Conservation (phyloP, 169 alveolate genomes). For the Plasmodium knowlesi region DNA sequence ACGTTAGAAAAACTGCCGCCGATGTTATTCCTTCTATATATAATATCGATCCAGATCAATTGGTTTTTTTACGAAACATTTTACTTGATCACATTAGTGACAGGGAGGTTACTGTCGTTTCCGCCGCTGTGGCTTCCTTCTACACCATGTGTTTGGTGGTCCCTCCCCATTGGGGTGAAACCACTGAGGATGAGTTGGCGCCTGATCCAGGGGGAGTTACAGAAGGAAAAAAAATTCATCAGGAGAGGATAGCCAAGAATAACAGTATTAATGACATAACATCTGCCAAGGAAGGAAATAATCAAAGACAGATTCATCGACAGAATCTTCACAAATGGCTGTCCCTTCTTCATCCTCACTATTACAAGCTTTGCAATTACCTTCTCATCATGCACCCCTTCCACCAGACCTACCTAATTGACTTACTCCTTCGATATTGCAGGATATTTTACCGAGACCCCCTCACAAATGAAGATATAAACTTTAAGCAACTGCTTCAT, state of each 20-base stretch:
- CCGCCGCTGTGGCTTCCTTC: conserved; percentile 81
- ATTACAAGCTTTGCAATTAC: conserved; percentile 51
- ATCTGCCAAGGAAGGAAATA: neutral
- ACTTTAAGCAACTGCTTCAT: neutral
- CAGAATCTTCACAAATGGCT: conserved; percentile 26
- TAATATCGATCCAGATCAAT: conserved; percentile 78
- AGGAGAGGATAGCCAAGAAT: neutral
- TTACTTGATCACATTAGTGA: conserved; percentile 76
- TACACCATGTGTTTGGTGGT: conserved; percentile 23
- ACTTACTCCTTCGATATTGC: conserved; percentile 20
- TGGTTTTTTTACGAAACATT: conserved; percentile 41
- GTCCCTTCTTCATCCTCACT: conserved; percentile 78
- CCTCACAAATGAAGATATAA: neutral
- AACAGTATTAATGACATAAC: neutral
- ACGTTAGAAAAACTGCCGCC: conserved; percentile 87
- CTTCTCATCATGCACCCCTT: conserved; percentile 74
- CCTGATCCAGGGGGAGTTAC: neutral
- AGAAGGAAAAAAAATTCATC: neutral
- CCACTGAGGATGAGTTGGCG: neutral
- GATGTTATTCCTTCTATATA: conserved; percentile 84
- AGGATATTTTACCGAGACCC: conserved; percentile 50
- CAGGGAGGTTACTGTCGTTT: conserved; percentile 76
- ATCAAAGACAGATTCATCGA: neutral
- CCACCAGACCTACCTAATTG: conserved; percentile 33
- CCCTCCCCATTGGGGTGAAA: neutral